Evolutionary conservation across 2,329 filamentous ascomycete species (phyloP).

Genomic region (Westerdykella sp.): DNA sequence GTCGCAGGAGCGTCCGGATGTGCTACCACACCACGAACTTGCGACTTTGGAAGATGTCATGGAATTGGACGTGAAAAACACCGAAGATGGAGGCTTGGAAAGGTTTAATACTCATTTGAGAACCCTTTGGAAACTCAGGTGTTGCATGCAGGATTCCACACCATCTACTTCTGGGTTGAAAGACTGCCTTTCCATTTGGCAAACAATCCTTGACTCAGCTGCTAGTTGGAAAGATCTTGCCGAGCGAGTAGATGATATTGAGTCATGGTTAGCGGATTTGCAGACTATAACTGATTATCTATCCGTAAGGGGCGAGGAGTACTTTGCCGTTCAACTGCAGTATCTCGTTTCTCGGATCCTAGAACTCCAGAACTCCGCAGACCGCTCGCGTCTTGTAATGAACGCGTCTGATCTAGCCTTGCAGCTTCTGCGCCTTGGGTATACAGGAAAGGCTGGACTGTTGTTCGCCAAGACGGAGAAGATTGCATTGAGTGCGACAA

Average conservation of each 20-base stretch:
- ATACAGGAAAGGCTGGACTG: slow-evolving; percentile 52
- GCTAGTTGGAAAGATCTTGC: slow-evolving; percentile 37
- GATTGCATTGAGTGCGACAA: slow-evolving; percentile 37
- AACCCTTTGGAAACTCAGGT: slow-evolving; percentile 36
- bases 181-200: slow-evolving; percentile 34
- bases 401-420: slow-evolving; percentile 45
- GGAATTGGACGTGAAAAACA: slow-evolving; percentile 1
- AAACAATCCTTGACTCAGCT: slow-evolving; percentile 29
- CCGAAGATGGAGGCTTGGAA: slow-evolving; percentile 31
- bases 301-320: slow-evolving; percentile 51
- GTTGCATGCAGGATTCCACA: slow-evolving; percentile 36
- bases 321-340: slow-evolving; percentile 45
- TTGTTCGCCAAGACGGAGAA: slow-evolving; percentile 55
- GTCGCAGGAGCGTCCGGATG: slow-evolving; percentile 55
- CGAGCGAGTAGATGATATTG: slow-evolving; percentile 45
- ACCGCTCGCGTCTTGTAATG: slow-evolving; percentile 37
- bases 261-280: slow-evolving; percentile 47
- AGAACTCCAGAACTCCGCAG: slow-evolving; percentile 39
- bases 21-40: slow-evolving; percentile 34
- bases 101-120: slow-evolving; percentile 32
- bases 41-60: neutral
- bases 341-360: slow-evolving; percentile 44
- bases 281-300: slow-evolving; percentile 52
- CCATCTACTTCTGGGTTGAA: slow-evolving; percentile 22
- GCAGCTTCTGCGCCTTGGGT: slow-evolving; percentile 55